These are phyloP conservation scores for Draba incana DNA, from an alignment of 345 rosid species.

Conservation along the genomic window DNA sequence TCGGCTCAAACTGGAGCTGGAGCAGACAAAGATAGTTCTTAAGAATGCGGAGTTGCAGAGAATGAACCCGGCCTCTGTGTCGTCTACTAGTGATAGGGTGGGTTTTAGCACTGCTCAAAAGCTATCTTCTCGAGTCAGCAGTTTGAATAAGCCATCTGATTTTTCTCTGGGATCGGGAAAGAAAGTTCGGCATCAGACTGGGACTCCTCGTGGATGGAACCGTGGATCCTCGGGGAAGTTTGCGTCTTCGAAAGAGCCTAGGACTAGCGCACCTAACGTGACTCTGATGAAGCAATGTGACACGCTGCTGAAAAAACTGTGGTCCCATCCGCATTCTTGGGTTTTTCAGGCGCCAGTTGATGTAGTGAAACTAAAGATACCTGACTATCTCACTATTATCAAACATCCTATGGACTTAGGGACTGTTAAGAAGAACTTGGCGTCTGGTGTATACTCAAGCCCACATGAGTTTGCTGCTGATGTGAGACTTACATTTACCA, in stretches of 20 bases:
- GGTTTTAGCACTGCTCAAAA: conserved; percentile 62
- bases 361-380: conserved; percentile 71
- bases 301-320: conserved; percentile 61
- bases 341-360: conserved; percentile 90
- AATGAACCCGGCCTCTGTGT: conserved; percentile 48
- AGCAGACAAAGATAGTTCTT: conserved; percentile 64
- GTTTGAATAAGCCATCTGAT: conserved; percentile 49
- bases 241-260: conserved; percentile 51
- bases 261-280: conserved; percentile 49
- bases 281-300: conserved; percentile 85
- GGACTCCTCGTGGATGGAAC: conserved; percentile 49
- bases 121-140: conserved; percentile 41
- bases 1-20: conserved; percentile 68
- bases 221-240: conserved; percentile 62
- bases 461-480: conserved; percentile 79
- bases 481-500: conserved; percentile 80
- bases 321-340: conserved; percentile 84
- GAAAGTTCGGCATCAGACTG: conserved; percentile 50
- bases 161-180: conserved; percentile 52
- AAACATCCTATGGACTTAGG: conserved; percentile 96
- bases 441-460: conserved; percentile 69
- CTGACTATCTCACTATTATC: conserved; percentile 76
- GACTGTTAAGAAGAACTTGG: conserved; percentile 64
- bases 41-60: conserved; percentile 64
- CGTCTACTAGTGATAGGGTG: conserved; percentile 68